Percentiles rank a stretch among this genome's conserved stretches.
phyloP scores from a whole-genome alignment of 805 yeast species.

The Hanseniaspora occidentalis region DNA sequence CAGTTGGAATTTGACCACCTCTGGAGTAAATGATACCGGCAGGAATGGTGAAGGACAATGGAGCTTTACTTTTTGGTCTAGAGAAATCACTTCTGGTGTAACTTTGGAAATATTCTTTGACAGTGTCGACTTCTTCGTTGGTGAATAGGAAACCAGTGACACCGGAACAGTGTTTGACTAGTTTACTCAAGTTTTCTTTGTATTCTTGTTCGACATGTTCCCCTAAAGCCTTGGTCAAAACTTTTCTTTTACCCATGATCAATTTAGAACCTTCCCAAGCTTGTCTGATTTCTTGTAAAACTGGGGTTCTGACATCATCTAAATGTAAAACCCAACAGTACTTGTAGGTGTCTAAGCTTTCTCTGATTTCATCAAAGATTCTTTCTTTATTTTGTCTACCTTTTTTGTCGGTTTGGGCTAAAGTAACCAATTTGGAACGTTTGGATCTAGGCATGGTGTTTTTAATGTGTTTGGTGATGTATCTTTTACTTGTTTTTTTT shows the following conservation, averaged over 20 bases:
- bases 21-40: slow-evolving; percentile 87
- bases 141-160: slow-evolving; percentile 84
- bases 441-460: slow-evolving; percentile 84
- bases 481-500: slow-evolving; percentile 1
- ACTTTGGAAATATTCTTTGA: slow-evolving; percentile 71
- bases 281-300: slow-evolving; percentile 79
- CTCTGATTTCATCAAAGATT: slow-evolving; percentile 82
- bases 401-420: slow-evolving; percentile 93
- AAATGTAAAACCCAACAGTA: slow-evolving; percentile 78
- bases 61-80: slow-evolving; percentile 77
- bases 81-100: slow-evolving; percentile 75
- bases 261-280: slow-evolving; percentile 90
- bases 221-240: slow-evolving; percentile 86
- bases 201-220: slow-evolving; percentile 81
- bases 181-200: slow-evolving; percentile 65
- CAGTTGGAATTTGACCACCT: slow-evolving; percentile 82
- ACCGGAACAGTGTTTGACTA: slow-evolving; percentile 55
- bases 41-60: slow-evolving; percentile 76
- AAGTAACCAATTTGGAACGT: slow-evolving; percentile 89
- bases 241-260: slow-evolving; percentile 85
- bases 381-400: slow-evolving; percentile 87
- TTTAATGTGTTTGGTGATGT: slow-evolving; percentile 1
- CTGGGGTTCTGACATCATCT: slow-evolving; percentile 92
- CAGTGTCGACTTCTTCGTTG: slow-evolving; percentile 78
- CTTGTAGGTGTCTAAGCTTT: slow-evolving; percentile 60